These are phyloP conservation scores for Blastocystis hominis DNA, from an alignment of 352 stramenopile genomes.

Conservation along the genomic window DNA sequence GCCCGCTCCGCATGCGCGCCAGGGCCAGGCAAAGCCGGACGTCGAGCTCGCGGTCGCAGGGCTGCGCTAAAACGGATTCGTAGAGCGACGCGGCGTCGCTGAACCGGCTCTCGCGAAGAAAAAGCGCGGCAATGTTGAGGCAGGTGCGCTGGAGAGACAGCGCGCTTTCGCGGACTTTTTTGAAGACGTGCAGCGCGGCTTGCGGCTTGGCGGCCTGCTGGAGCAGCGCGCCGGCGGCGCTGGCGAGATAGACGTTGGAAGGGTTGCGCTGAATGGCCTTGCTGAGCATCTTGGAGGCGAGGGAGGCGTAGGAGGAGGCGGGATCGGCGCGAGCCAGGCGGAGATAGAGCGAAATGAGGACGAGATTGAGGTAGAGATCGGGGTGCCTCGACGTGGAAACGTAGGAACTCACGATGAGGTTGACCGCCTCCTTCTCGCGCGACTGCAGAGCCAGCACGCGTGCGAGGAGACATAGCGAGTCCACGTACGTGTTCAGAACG, in stretches of 20 bases:
- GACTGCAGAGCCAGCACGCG: not conserved
- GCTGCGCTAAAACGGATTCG: not conserved
- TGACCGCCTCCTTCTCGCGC: not conserved
- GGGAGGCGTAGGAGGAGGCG: not conserved
- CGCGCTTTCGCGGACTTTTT: constrained; percentile 32
- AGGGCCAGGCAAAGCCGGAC: not conserved
- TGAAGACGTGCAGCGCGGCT: constrained; percentile 23
- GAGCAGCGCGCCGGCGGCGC: not conserved
- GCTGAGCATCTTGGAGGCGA: constrained; percentile 10
- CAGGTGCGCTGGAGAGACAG: not conserved
- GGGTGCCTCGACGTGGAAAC: not conserved
- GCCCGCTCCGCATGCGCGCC: not conserved
- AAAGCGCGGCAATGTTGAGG: not conserved
- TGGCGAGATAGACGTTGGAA: constrained; percentile 30
- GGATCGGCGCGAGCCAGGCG: not conserved
- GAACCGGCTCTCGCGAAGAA: not conserved
- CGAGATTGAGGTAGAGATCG: constrained; percentile 38
- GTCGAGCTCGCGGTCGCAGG: not conserved
- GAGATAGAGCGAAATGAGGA: constrained; percentile 2
- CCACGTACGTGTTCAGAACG: not conserved
- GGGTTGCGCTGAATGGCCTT: not conserved
- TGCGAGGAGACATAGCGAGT: not conserved
- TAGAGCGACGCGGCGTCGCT: constrained; percentile 21
- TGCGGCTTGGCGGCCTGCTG: not conserved
- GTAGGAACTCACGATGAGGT: not conserved